Evolutionary conservation across 2,329 filamentous ascomycete species (phyloP).

Genomic region (Stachybotrys chartarum): DNA sequence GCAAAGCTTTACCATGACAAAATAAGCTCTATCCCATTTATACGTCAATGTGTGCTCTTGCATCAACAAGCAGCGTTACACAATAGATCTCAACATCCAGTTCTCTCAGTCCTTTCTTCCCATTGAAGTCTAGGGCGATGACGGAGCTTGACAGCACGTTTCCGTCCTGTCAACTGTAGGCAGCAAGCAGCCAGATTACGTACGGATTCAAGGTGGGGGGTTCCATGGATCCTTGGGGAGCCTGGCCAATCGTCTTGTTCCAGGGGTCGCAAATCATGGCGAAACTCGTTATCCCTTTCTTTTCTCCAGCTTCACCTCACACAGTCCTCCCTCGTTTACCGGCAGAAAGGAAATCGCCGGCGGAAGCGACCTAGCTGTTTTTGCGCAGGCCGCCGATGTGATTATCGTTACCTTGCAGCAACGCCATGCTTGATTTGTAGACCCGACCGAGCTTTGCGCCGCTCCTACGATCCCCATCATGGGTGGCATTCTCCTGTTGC

Average conservation of each 20-base stretch:
- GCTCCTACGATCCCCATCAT: constrained; percentile 18
- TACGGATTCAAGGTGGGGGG: neutral
- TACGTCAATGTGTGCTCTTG: too few relatives aligned
- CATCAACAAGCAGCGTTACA: too few relatives aligned
- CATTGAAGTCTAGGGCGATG: too few relatives aligned
- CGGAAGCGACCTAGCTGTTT: too few relatives aligned
- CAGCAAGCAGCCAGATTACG: neutral
- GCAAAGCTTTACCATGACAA: too few relatives aligned
- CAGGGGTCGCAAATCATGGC: neutral
- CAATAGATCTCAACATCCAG: too few relatives aligned
- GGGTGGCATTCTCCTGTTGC: constrained; percentile 31
- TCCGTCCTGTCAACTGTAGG: neutral
- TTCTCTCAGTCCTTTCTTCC: too few relatives aligned
- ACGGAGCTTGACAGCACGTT: too few relatives aligned
- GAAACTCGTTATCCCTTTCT: neutral
- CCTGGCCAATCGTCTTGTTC: neutral
- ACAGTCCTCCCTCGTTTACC: neutral
- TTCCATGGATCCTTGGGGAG: neutral
- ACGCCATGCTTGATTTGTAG: neutral
- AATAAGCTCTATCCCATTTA: too few relatives aligned
- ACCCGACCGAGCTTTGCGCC: neutral
- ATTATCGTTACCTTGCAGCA: neutral
- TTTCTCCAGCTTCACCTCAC: neutral
- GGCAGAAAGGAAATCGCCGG: too few relatives aligned
- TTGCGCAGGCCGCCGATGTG: too few relatives aligned